These are phyloP conservation scores for Melastoma candidum DNA, from an alignment of 441 rosid genomes.

Conservation along the genomic window DNA sequence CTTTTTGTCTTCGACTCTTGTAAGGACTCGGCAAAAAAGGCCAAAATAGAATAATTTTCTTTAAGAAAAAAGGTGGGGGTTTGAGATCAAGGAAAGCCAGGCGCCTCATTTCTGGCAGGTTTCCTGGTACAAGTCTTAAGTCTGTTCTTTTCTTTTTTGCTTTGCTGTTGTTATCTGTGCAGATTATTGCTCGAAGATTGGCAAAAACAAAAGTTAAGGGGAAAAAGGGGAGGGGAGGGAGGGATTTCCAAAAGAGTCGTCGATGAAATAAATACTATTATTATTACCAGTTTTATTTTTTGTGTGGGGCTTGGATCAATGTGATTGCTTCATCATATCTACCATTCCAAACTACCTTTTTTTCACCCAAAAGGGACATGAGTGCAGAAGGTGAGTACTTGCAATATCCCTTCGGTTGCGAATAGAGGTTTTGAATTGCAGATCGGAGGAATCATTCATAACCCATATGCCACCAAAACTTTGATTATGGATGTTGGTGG, in stretches of 20 bases:
- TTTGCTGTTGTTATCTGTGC: background rate
- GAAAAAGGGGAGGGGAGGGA: slow-evolving; percentile 5
- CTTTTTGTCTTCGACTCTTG: too few species aligned
- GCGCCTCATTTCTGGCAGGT: slow-evolving; percentile 15
- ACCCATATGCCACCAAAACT: slow-evolving; percentile 48
- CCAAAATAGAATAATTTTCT: too few species aligned
- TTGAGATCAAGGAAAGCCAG: slow-evolving; percentile 15
- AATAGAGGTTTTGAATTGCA: slow-evolving; percentile 28
- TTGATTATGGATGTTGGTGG: slow-evolving; percentile 37
- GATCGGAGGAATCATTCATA: slow-evolving; percentile 32
- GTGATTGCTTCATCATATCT: slow-evolving; percentile 44
- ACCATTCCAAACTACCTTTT: slow-evolving; percentile 48
- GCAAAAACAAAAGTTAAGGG: slow-evolving; percentile 6
- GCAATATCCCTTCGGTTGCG: background rate
- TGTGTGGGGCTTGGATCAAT: slow-evolving; percentile 16
- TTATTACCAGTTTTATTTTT: background rate
- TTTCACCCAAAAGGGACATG: background rate
- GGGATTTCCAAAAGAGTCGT: slow-evolving; percentile 16
- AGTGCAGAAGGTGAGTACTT: slow-evolving; percentile 1
- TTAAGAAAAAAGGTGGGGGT: background rate
- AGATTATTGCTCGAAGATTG: background rate
- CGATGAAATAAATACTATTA: slow-evolving; percentile 11
- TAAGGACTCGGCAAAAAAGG: too few species aligned
- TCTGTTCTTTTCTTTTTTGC: slow-evolving; percentile 4
- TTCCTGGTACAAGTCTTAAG: slow-evolving; percentile 5